Evolutionary conservation across 176 grass and related monocot genomes (phyloP), one percentile per base, ranked within the genome.

Genomic region (Olyra latifolia): DNA sequence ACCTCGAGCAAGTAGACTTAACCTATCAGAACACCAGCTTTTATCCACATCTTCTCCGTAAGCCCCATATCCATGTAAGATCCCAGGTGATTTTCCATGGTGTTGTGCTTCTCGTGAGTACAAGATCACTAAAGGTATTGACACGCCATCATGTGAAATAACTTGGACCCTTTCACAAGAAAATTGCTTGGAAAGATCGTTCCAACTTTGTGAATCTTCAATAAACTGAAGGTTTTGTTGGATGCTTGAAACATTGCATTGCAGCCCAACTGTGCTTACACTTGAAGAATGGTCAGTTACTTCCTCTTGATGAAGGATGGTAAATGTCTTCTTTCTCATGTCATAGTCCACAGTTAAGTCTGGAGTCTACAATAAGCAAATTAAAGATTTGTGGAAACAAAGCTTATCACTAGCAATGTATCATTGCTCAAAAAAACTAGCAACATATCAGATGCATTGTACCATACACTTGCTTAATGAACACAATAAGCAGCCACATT

Each of bases 21-120:
- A 82, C 43, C 79, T 89, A 75, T 95, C 92, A 75, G 96, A 87
- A 81, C 86, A 95, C 92, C 92, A 99, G 55, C 92, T 93, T 91
- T 93, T 99, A 85, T 99, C 96, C 68, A 95, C 83, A 81, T 93
- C 92, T 72, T 99, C 92, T 62, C 92, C 92, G 74, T 95, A 99
- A 79, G 96, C 85, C 81, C 90, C 96, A 86, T 95, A 99, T 40
- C 92, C 96, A 64, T 93, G 91, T 80, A 99, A 88, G 70, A 95
- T 80, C 32, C 90, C 90, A 85, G 89, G 84, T 63, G 92, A 88
- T 78, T 76, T 81, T 65, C 86, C 82, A 88, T 69, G 74, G 71
- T 10, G 11, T 65, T 81, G 50, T 61, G 79, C 55, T 81, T 88
- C 83, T 47, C 29, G 61, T 46, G 90, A 83, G 69, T 83, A 91